Evolutionary conservation across 371 early-diverging fungal species (phyloP).

Genomic region (Parasitella parasitica): DNA sequence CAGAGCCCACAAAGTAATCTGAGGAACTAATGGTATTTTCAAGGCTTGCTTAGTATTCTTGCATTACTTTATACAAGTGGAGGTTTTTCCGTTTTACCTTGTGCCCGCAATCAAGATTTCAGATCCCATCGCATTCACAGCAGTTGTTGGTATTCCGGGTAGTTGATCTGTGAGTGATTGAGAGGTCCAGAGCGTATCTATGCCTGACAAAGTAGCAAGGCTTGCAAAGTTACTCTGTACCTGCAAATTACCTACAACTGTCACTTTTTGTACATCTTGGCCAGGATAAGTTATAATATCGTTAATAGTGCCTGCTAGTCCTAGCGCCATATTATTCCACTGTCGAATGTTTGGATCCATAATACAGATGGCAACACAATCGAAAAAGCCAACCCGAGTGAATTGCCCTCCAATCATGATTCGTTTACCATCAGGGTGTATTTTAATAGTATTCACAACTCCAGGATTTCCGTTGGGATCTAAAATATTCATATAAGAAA

Average conservation of each 20-base stretch:
- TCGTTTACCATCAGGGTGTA: conserved; percentile 26
- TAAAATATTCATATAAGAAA: background rate
- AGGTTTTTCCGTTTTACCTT: too few species aligned
- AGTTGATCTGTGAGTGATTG: background rate
- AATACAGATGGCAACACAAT: conserved; percentile 46
- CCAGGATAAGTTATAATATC: conserved; percentile 26
- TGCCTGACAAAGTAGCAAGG: background rate
- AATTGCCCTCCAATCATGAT: conserved; percentile 58
- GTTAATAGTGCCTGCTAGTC: conserved; percentile 38
- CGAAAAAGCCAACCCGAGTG: conserved; percentile 40
- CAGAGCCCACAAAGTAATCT: conserved; percentile 1
- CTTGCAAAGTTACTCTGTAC: background rate
- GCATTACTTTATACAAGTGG: background rate
- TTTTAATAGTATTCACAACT: conserved; percentile 40
- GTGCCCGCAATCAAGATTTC: background rate
- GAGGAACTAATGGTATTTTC: background rate
- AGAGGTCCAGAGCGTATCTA: background rate
- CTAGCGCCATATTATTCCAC: conserved; percentile 39
- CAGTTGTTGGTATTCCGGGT: background rate
- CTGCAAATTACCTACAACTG: conserved; percentile 5
- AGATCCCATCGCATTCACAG: background rate
- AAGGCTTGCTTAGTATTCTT: too few species aligned
- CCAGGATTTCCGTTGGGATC: conserved; percentile 21
- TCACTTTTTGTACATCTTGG: background rate
- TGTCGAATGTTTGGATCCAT: conserved; percentile 28